These are phyloP conservation scores for Elymus sibiricus DNA, from an alignment of 176 grass and related monocot genomes.

Conservation along the genomic window DNA sequence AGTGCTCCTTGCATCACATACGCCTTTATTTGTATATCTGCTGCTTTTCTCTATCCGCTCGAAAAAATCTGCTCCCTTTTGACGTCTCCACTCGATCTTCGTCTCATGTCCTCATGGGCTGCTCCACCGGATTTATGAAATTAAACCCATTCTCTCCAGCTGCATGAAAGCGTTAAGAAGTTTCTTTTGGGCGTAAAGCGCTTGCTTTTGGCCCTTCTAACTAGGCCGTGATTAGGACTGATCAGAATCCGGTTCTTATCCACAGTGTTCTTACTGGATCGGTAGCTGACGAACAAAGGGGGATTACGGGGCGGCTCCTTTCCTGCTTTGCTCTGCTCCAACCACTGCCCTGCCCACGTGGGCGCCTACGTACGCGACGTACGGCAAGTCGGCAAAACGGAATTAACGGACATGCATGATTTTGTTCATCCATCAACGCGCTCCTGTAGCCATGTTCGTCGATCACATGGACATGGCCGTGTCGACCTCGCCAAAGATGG, in stretches of 20 bases:
- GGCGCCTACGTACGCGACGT: neutral
- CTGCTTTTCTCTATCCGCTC: neutral
- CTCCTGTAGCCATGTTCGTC: too few relatives aligned
- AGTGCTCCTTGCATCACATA: constrained; percentile 32
- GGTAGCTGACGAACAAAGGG: neutral
- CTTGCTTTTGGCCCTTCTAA: neutral
- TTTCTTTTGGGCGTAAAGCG: neutral
- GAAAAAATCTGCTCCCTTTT: neutral
- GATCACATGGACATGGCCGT: too few relatives aligned
- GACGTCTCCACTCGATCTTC: neutral
- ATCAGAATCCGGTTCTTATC: constrained; percentile 21
- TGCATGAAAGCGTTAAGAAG: constrained; percentile 11
- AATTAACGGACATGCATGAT: neutral
- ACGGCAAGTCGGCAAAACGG: neutral
- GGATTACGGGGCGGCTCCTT: neutral
- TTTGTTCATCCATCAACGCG: too few relatives aligned
- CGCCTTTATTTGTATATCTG: neutral
- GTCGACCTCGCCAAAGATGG: too few relatives aligned
- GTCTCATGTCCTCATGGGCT: neutral
- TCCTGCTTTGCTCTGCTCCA: constrained; percentile 3
- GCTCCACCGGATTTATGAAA: neutral
- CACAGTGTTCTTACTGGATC: neutral
- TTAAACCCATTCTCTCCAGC: neutral
- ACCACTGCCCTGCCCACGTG: neutral
- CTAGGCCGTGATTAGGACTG: constrained; percentile 7